Percentiles rank a stretch among this genome's conserved stretches.
These are phyloP conservation scores for Rhizopogon salebrosus DNA, from an alignment of 768 basidiomycete genomes.

Conservation along the genomic window DNA sequence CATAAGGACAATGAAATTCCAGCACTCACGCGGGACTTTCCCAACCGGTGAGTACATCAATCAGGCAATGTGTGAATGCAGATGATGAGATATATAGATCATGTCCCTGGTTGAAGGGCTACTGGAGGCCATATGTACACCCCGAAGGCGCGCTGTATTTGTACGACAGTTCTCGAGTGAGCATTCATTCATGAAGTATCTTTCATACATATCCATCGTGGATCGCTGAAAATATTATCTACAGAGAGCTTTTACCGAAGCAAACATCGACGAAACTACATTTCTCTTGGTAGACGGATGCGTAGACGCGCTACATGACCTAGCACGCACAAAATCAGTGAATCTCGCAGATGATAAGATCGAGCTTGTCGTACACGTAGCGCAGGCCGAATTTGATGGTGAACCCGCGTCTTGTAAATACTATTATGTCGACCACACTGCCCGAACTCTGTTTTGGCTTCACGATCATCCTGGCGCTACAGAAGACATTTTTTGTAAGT, in stretches of 20 bases:
- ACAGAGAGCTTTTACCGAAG: background rate
- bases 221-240: background rate
- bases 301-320: background rate
- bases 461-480: too few relatives aligned
- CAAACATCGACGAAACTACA: background rate
- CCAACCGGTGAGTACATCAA: too few relatives aligned
- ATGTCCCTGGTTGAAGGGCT: too few relatives aligned
- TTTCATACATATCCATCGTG: too few relatives aligned
- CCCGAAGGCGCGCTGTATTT: too few relatives aligned
- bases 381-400: background rate
- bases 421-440: conserved; percentile 1
- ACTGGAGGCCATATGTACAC: too few relatives aligned
- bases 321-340: background rate
- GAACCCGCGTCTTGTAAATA: background rate
- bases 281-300: background rate
- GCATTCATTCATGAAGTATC: background rate
- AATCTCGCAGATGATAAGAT: background rate
- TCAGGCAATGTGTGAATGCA: too few relatives aligned
- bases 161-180: background rate
- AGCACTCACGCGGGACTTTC: too few relatives aligned
- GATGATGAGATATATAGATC: too few relatives aligned
- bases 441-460: background rate
- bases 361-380: background rate
- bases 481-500: background rate
- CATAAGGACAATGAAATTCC: too few relatives aligned